A percentile compares a stretch with the other conserved stretches of the same genome.
Evolutionary conservation across 768 basidiomycete species (phyloP).

Genomic region (Tricholoma sp.): DNA sequence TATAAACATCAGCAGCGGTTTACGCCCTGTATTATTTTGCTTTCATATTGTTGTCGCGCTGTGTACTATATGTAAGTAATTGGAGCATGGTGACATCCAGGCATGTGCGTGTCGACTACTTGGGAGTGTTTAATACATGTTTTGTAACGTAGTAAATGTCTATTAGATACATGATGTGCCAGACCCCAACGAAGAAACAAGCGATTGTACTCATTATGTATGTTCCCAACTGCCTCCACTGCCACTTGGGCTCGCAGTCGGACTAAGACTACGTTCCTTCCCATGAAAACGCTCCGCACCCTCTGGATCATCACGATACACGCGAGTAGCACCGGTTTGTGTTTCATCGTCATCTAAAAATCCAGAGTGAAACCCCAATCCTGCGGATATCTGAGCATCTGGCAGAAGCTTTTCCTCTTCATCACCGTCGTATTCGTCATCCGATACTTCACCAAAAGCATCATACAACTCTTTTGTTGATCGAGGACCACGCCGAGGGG

Average conservation of each 20-base stretch:
- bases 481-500: slow-evolving; percentile 34
- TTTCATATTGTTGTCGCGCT: background rate
- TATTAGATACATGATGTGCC: slow-evolving; percentile 3
- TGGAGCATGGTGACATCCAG: background rate
- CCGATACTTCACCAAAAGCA: slow-evolving; percentile 89
- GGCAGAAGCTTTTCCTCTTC: slow-evolving; percentile 61
- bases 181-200: background rate
- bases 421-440: slow-evolving; percentile 74
- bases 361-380: slow-evolving; percentile 65
- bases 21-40: background rate
- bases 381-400: slow-evolving; percentile 31
- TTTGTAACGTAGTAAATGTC: background rate
- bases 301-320: slow-evolving; percentile 55
- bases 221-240: slow-evolving; percentile 77
- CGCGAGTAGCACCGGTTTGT: slow-evolving; percentile 27
- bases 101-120: background rate
- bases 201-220: slow-evolving; percentile 28
- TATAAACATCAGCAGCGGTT: slow-evolving; percentile 13
- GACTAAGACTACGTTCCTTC: slow-evolving; percentile 11
- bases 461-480: slow-evolving; percentile 89
- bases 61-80: slow-evolving; percentile 2
- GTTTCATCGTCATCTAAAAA: slow-evolving; percentile 79
- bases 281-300: slow-evolving; percentile 22
- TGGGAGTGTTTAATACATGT: background rate
- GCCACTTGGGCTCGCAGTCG: slow-evolving; percentile 32